These are phyloP conservation scores for Maudiozyma turicensis DNA, from an alignment of 805 yeast genomes.

Conservation along the genomic window DNA sequence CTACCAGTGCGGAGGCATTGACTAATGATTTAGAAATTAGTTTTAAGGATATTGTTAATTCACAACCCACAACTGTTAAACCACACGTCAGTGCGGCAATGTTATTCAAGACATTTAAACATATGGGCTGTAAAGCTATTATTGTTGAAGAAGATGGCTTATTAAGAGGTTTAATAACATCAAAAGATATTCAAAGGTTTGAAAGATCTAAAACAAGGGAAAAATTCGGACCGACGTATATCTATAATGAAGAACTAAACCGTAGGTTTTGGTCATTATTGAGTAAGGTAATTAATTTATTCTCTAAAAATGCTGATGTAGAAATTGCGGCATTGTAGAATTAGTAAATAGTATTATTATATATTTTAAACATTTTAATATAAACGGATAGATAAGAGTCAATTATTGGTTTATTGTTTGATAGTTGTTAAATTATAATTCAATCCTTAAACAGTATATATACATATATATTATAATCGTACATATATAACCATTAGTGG, in stretches of 20 bases:
- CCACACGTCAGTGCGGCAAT: slow-evolving; percentile 47
- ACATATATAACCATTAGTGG: no score
- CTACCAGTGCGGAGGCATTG: background rate
- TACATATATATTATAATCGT: background rate
- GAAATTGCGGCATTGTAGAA: background rate
- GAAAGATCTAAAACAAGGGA: slow-evolving; percentile 32
- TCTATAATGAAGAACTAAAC: slow-evolving; percentile 16
- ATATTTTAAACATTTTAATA: no score
- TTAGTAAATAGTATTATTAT: no score
- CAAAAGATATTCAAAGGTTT: slow-evolving; percentile 71
- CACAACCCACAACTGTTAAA: slow-evolving; percentile 54
- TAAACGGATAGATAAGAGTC: no score
- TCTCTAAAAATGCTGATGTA: slow-evolving; percentile 1
- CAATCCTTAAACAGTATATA: background rate
- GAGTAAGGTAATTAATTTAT: slow-evolving; percentile 9
- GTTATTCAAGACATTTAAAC: slow-evolving; percentile 58
- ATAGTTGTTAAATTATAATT: background rate
- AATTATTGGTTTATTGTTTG: no score
- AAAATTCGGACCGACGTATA: slow-evolving; percentile 21
- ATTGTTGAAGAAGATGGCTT: slow-evolving; percentile 54
- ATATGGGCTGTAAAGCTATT: slow-evolving; percentile 70
- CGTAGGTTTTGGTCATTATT: slow-evolving; percentile 18
- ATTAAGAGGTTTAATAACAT: slow-evolving; percentile 67
- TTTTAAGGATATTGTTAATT: slow-evolving; percentile 29
- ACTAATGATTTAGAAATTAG: slow-evolving; percentile 1